A percentile compares a stretch with the other conserved stretches of the same genome.
Evolutionary conservation across 257 asterid species (phyloP).

Genomic region (Penstemon barbatus): DNA sequence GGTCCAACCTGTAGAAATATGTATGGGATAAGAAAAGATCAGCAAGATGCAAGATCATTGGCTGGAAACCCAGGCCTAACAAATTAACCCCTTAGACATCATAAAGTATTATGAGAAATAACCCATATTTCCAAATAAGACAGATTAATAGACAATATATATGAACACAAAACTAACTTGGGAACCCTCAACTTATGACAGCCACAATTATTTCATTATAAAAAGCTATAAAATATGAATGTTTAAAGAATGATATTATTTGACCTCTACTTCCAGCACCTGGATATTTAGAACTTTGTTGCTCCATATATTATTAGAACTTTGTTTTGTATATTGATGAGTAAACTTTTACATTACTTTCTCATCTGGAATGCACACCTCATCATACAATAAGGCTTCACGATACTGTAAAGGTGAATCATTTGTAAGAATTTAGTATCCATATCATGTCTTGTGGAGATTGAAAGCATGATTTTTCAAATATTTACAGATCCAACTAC

Average conservation of each 20-base stretch:
- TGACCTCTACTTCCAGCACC: too few species aligned
- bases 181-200: not conserved
- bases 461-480: not conserved
- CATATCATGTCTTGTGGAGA: not conserved
- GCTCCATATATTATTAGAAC: too few species aligned
- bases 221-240: not conserved
- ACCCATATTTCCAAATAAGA: not conserved
- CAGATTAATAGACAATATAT: not conserved
- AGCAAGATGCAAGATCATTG: constrained; percentile 21
- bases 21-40: constrained; percentile 4
- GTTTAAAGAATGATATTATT: too few species aligned
- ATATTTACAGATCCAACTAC: constrained; percentile 21
- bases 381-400: too few species aligned
- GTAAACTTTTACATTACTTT: too few species aligned
- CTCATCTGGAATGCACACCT: not conserved
- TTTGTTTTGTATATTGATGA: too few species aligned
- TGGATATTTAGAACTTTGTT: too few species aligned
- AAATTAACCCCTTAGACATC: constrained; percentile 14
- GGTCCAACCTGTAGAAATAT: constrained; percentile 83
- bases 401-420: not conserved
- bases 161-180: not conserved
- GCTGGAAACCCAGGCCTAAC: constrained; percentile 12
- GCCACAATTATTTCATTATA: not conserved
- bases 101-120: not conserved
- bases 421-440: constrained; percentile 1